These are phyloP conservation scores for Pleurotus tuoliensis DNA, from an alignment of 768 basidiomycete genomes.

Conservation along the genomic window DNA sequence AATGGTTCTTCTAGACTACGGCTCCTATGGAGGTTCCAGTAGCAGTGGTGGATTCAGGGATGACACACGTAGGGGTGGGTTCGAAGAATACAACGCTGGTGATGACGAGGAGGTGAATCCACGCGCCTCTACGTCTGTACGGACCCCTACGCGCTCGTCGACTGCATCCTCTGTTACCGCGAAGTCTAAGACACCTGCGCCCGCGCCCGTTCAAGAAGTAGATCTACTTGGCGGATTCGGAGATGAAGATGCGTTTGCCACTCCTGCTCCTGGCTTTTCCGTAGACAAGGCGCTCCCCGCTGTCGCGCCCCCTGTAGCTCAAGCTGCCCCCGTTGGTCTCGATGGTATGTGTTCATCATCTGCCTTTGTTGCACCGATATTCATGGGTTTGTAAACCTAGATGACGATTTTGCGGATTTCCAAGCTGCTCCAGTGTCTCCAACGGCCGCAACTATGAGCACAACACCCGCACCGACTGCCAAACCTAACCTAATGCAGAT, in stretches of 20 bases:
- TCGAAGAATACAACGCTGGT: slow-evolving; percentile 96
- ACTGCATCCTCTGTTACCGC: slow-evolving; percentile 15
- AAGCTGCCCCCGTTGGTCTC: slow-evolving; percentile 26
- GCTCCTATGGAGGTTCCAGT: slow-evolving; percentile 34
- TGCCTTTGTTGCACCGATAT: too few relatives aligned
- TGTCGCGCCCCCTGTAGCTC: slow-evolving; percentile 20
- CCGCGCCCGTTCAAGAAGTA: slow-evolving; percentile 45
- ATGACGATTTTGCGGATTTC: slow-evolving; percentile 87
- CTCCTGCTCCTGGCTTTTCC: slow-evolving; percentile 26
- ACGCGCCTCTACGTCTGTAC: slow-evolving; percentile 32
- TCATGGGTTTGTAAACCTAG: slow-evolving; percentile 22
- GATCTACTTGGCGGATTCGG: slow-evolving; percentile 78
- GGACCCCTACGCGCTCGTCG: slow-evolving; percentile 27
- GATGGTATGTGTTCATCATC: slow-evolving; percentile 33
- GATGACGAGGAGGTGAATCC: slow-evolving; percentile 63
- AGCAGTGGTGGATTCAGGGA: slow-evolving; percentile 52
- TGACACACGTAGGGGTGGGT: slow-evolving; percentile 49
- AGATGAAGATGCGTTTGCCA: slow-evolving; percentile 46
- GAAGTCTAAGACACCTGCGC: slow-evolving; percentile 33
- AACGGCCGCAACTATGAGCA: slow-evolving; percentile 13
- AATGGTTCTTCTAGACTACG: slow-evolving; percentile 20
- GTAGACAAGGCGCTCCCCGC: slow-evolving; percentile 56
- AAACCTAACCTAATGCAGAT: slow-evolving; percentile 47
- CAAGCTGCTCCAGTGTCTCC: slow-evolving; percentile 57
- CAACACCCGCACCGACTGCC: slow-evolving; percentile 21